Evolutionary conservation across 2,329 filamentous ascomycete genomes (phyloP).

Genomic region (Botryotinia convoluta): DNA sequence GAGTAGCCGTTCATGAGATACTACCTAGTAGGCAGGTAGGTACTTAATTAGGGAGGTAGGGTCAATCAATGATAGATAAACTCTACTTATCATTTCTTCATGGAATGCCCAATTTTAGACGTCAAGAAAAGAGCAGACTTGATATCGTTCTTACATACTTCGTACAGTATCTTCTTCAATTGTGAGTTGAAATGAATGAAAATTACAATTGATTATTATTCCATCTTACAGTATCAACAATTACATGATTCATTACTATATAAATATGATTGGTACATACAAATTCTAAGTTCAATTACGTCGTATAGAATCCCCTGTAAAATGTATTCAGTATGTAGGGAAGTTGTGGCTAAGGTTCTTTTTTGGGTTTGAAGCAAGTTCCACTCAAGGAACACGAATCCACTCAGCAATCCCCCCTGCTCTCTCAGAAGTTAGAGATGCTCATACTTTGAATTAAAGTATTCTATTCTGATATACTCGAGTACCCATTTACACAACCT

Average conservation of each 20-base stretch:
- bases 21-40: not conserved
- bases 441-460: constrained; percentile 3
- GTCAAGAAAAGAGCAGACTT: not conserved
- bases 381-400: constrained; percentile 19
- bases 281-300: not conserved
- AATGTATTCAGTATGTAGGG: not conserved
- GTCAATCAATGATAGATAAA: not conserved
- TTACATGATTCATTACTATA: not conserved
- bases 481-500: not conserved
- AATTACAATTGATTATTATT: not conserved
- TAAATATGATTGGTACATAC: not conserved
- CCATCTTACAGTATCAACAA: not conserved
- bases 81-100: not conserved
- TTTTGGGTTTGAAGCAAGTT: constrained; percentile 7
- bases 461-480: not conserved
- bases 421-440: not conserved
- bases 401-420: constrained; percentile 18
- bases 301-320: constrained; percentile 6
- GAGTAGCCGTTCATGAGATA: not conserved
- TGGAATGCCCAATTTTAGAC: not conserved
- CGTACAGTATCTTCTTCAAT: not conserved
- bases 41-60: not conserved
- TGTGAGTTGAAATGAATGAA: not conserved
- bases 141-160: not conserved
- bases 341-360: constrained; percentile 7